Evolutionary conservation across 2,329 filamentous ascomycete species (phyloP), one percentile per base, ranked within the genome.

Genomic region (Hypomyces rosellus): DNA sequence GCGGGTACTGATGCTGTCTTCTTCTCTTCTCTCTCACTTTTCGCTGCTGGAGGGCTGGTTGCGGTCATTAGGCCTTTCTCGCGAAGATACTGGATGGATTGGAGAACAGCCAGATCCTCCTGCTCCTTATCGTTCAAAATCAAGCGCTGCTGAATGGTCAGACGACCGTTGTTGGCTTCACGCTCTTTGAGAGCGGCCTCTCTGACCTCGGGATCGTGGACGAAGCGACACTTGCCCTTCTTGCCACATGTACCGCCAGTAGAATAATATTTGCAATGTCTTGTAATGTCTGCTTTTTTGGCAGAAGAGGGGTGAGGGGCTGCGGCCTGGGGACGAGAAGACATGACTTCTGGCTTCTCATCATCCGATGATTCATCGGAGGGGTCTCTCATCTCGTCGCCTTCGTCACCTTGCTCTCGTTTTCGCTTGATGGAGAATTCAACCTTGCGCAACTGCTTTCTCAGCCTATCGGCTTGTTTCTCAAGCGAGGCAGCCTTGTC

Each of bases 191-290:
- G 72, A 51, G 82, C 82, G 56, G 79, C 79, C 60, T 82, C 80
- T 57, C 82, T 75, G 51, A 83, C 77, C 55, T 78, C 76, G 15
- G 77, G 75, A 63, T 86, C 82, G 65, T 86, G 82, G 56, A 84
- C 80, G 69, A 86, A 86, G 69, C 82, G 82, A 73, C 82, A 86
- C 81, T 85, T 85, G 80, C 81, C 80, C 77, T 84, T 84, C 75
- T 86, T 86, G 47, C 82, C 82, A 68, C 82, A 86, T 51, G 74
- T 82, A 54, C 82, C 82, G 57, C 82, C 82, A 47, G 82, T 85
- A 37, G 82, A 83, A 63, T 79, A 86, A 66, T 86, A 86, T 68
- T 86, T 86, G 78, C 82, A 86, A 61, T 85, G 82, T 56, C 78
- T 81, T 46, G 78, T 75, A 39, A 82, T 75, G 60, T 85, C 81